Base-by-base conservation (phyloP, 805 yeast genomes). In the Starmerella lactis-condensi region DNA sequence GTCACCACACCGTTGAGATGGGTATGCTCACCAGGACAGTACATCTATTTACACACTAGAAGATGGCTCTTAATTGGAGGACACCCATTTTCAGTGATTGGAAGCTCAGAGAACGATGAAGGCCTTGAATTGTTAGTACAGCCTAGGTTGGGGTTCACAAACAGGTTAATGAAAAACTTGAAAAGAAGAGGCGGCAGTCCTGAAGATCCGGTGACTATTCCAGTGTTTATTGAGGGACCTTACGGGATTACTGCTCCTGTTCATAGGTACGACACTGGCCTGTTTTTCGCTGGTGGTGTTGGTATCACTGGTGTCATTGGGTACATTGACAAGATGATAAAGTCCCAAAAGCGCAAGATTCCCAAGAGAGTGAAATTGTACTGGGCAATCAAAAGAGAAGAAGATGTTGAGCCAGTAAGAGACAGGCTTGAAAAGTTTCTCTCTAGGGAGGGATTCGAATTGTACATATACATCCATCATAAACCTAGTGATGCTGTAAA, bases 71-170 rank as follows among this genome's bases (percentile, higher is more conserved):
- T 69, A 43, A 67, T 73, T 68, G 73, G 72, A 42, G 69, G 77
- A 1, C 79, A 72, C 47, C 81, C 81, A 3, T 72, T 72, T 41
- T 69, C 77, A 0, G 56, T 65, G 13, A 55, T 65, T 12, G 61
- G 65, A 13, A 43, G 49, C 11, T 48, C 62, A 0, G 53, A 48
- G 5, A 50, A 51, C 6, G 60, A 54, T 9, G 53, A 57, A 12
- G 60, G 67, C 24, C 57, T 61, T 35, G 63, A 64, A 19, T 57
- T 72, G 30, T 52, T 59, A 31, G 53, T 67, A 29, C 63, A 64
- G 44, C 64, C 64, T 4, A 65, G 70, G 40, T 59, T 60, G 9
- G 78, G 77, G 3, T 51, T 67, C 36, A 67, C 75, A 2, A 52
- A 54, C 34, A 43, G 48, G 14, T 44, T 68, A 24, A 59, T 39